Conservation (phyloP, 495 filamentous ascomycete genomes). For the Aspergillus affinis region DNA sequence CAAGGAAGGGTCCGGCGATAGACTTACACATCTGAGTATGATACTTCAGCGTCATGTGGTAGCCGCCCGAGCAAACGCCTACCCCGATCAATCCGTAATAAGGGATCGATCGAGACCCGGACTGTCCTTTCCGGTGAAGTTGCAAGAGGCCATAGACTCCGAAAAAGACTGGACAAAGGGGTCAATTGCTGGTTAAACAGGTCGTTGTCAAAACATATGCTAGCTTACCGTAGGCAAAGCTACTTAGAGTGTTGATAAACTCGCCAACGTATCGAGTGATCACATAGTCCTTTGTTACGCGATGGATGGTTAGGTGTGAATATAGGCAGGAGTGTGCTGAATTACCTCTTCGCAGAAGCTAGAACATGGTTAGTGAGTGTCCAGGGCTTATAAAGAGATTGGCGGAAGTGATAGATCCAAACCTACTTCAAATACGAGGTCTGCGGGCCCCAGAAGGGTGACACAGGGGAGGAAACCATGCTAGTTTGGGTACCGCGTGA, state of each 20-base stretch:
- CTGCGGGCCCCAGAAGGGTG: slow-evolving; percentile 18
- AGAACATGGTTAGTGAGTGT: not conserved
- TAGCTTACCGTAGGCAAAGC: slow-evolving; percentile 39
- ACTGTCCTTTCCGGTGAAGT: slow-evolving; percentile 18
- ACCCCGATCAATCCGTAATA: slow-evolving; percentile 56
- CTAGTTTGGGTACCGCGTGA: not conserved
- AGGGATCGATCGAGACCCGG: slow-evolving; percentile 32
- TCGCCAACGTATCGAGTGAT: slow-evolving; percentile 55
- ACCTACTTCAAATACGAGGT: slow-evolving; percentile 16
- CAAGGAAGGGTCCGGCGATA: not conserved
- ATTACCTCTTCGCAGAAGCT: slow-evolving; percentile 23
- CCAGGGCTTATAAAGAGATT: not conserved
- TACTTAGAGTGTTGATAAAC: slow-evolving; percentile 57
- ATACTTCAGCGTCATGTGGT: slow-evolving; percentile 54
- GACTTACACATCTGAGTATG: slow-evolving; percentile 52
- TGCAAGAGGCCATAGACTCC: slow-evolving; percentile 36
- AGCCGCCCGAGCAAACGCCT: slow-evolving; percentile 52
- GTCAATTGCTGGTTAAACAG: not conserved
- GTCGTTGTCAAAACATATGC: not conserved
- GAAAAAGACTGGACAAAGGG: slow-evolving; percentile 27
- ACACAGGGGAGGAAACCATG: not conserved
- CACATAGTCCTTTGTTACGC: slow-evolving; percentile 46
- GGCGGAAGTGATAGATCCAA: not conserved
- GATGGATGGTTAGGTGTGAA: not conserved
- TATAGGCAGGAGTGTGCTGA: not conserved